Evolutionary conservation across 2,329 filamentous ascomycete genomes (phyloP), one percentile per base, ranked within the genome.

Genomic region (Venturia oleaginea): DNA sequence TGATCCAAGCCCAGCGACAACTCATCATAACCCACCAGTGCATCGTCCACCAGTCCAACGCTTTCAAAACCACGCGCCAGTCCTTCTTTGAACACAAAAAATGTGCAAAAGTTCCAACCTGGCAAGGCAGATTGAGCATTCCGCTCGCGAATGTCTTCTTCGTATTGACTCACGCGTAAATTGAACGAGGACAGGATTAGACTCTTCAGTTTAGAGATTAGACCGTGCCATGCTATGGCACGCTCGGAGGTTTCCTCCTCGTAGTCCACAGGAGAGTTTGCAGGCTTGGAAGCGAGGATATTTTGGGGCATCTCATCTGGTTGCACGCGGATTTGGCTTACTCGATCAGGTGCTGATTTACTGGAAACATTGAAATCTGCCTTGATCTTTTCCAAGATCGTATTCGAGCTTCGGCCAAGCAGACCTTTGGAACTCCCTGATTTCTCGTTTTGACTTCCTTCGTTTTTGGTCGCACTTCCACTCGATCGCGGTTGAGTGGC

Each of bases 91-190:
- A 99, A 81, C 19, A 99, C 92, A 74, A 99, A 99, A 74, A 99
- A 99, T 0, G 94, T 99, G 76, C 94, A 97, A 73, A 99, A 99
- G 72, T 99, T 99, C 94, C 94, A 99, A 0, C 94, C 94, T 0
- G 94, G 94, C 22, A 99, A 78, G 40, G 81, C 87, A 59, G 93
- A 84, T 74, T 97, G 92, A 0, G 88, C 84, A 70, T 97, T 93
- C 72, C 92, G 94, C 74, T 97, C 94, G 67, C 91, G 89, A 69
- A 99, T 96, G 69, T 99, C 94, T 66, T 97, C 92, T 75, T 99
- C 94, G 74, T 99, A 99, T 71, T 97, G 93, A 24, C 85, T 86
- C 1, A 99, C 94, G 10, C 94, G 86, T 69, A 87, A 82, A 76
- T 97, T 93, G 72, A 99, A 99, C 1, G 92, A 96, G 6, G 85